Base-by-base conservation (phyloP, 805 yeast species). In the Sugiyamaella boreocaroliniensis region DNA sequence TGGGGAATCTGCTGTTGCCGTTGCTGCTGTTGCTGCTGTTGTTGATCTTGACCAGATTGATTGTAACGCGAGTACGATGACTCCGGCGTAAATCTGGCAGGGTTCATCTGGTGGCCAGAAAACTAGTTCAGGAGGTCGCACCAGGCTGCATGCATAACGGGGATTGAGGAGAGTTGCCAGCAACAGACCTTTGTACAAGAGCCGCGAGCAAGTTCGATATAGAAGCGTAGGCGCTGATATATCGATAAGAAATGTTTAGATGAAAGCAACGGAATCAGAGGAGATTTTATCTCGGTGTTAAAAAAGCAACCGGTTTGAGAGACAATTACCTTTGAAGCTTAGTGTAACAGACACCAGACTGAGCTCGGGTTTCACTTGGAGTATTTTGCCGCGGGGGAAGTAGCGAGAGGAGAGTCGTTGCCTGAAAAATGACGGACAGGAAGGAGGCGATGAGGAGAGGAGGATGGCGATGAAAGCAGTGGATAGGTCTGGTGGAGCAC, bases 21-120 rank as follows among this genome's bases (percentile, higher is more conserved):
- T 42, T 42, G 53, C 22, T 49, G 54, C 29, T 49, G 58, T 6
- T 49, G 51, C 14, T 55, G 58, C 20, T 37, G 58, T 40, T 51
- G 51, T 18, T 40, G 62, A 7, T 46, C 58, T 14, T 44, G 61
- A 14, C 32, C 47, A 26, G 47, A 58, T 7, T 40, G 48, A 50
- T 41, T 9, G 20, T 48, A 48, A 14, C 40, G 22, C 19, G 52
- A 49, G 52, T 49, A 49, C 52, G 52, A 49, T n/a, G 52, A 49
- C 52, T 49, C 52, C 29, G 47, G 46, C 32, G 19, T 44, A 18
- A 3, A 32, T 10, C 48, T 18, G 16, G 29, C 47, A 11, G 48
- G 19, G 43, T 49, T 44, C 52, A 49, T 49, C n/a, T 32, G 37
- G n/a, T 11, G 12, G 37, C 37, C 37, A 32, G n/a, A 10, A 32